phyloP scores from a whole-genome alignment of 768 basidiomycete genomes.

The Lactifluus hygrophoroides region DNA sequence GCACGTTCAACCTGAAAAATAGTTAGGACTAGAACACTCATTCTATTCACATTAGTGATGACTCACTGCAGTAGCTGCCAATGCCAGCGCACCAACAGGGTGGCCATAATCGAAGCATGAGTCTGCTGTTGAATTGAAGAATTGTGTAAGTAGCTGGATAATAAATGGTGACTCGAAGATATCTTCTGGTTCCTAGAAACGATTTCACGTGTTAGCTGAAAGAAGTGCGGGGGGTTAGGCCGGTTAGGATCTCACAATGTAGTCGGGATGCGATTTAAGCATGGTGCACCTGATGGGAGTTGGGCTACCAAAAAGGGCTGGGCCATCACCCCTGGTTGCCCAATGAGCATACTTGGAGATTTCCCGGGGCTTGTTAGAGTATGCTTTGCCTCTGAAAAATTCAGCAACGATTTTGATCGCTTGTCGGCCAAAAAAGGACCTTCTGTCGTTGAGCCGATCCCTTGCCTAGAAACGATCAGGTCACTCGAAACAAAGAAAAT shows the following conservation, averaged over 20 bases:
- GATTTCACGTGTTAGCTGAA: neutral
- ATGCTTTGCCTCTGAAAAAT: neutral
- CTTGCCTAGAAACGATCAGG: neutral
- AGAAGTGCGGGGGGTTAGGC: neutral
- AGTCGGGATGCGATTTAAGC: neutral
- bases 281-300: neutral
- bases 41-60: no score
- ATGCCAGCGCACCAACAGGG: no score
- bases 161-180: no score
- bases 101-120: no score
- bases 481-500: neutral
- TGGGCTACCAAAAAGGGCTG: neutral
- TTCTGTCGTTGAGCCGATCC: neutral
- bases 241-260: neutral
- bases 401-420: no score
- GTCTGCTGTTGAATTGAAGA: no score
- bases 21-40: no score
- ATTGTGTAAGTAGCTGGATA: no score
- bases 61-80: no score
- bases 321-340: neutral
- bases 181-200: no score
- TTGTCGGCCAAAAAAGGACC: neutral
- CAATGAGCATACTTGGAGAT: neutral
- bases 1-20: no score
- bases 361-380: neutral